Evolutionary conservation across 768 basidiomycete genomes (phyloP), one percentile per base, ranked within the genome.

Genomic region (Suillus brevipes): DNA sequence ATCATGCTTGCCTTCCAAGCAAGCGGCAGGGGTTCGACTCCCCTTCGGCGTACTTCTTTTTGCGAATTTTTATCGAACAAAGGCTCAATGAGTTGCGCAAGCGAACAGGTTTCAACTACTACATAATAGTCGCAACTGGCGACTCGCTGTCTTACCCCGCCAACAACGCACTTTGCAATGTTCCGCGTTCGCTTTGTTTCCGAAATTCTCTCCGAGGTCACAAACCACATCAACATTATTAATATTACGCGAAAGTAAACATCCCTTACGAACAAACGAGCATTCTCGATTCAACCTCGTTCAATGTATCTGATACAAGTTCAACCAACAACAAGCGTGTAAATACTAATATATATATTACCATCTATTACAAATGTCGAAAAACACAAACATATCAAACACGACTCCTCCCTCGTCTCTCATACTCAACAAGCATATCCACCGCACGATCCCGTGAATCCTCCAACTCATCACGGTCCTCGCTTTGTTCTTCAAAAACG

Each of bases 1-100:
- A 91, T 90, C 89, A 91, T 91, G 89, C 90, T 90, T 90, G 89
- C 88, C 89, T 90, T 90, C 89, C 89, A 90, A 82, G 81, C 81
- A 82, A 82, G 85, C 85, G 86, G 87, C 86, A 87, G 82, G 87
- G 87, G 87, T 88, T 88, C 86, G 87, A 88, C 84, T 88, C 87
- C 86, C 87, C 82, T 87, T 86, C 81, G 81, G 85, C 70, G 75
- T 76, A 50, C 4, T 16, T 42, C 1, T 38, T 62, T 50, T 50
- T 16, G 5, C n/a, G 18, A 8, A 20, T 45, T 42, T 42, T 18
- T 5, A 38, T 18, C 6, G 16, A 5, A 5, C 7, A 16, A 31
- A 31, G 31, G 16, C 18, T n/a, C n/a, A n/a, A n/a, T n/a, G n/a
- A 6, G 40, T 42, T 42, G 42, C 18, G 42, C 42, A 43, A 43